phyloP scores from a whole-genome alignment of 108 stramenopile species.

The Pseudonitzschia delicatissima region DNA sequence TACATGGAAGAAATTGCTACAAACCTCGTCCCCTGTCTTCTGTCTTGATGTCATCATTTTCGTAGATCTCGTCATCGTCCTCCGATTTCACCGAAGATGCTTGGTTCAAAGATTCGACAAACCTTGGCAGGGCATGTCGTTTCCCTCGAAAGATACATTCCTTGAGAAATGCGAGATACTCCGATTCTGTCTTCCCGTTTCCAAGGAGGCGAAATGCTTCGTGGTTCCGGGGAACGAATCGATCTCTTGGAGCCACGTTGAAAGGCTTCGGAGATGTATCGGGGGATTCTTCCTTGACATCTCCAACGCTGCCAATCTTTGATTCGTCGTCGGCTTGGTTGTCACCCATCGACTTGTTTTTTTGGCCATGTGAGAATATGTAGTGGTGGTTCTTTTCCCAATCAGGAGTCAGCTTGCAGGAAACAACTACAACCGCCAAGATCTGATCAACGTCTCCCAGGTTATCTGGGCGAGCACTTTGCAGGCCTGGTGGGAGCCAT shows the following conservation, averaged over 20 bases:
- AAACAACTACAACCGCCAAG: conserved; percentile 50
- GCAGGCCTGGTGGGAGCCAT: conserved; percentile 36
- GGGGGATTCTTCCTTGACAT: no score
- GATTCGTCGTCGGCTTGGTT: no score
- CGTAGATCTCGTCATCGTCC: neutral
- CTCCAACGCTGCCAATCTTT: no score
- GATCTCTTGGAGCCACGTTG: no score
- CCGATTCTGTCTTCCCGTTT: conserved; percentile 30
- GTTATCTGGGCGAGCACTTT: conserved; percentile 23
- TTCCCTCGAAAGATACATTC: conserved; percentile 25
- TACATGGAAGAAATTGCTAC: neutral
- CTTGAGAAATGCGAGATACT: conserved; percentile 51
- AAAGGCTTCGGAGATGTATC: no score
- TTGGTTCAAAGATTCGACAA: conserved; percentile 11
- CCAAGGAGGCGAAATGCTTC: conserved; percentile 36
- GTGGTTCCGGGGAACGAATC: conserved; percentile 44
- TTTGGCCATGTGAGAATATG: neutral
- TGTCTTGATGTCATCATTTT: conserved; percentile 8
- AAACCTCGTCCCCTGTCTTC: conserved; percentile 5
- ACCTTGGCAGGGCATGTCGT: conserved; percentile 3
- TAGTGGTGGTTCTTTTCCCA: conserved; percentile 42
- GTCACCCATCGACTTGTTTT: no score
- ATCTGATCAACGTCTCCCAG: conserved; percentile 37
- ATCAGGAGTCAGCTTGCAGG: conserved; percentile 49
- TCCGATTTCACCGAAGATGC: neutral